These are phyloP conservation scores for Trichoderma sp. DNA, from an alignment of 2,329 filamentous ascomycete species.

Conservation along the genomic window DNA sequence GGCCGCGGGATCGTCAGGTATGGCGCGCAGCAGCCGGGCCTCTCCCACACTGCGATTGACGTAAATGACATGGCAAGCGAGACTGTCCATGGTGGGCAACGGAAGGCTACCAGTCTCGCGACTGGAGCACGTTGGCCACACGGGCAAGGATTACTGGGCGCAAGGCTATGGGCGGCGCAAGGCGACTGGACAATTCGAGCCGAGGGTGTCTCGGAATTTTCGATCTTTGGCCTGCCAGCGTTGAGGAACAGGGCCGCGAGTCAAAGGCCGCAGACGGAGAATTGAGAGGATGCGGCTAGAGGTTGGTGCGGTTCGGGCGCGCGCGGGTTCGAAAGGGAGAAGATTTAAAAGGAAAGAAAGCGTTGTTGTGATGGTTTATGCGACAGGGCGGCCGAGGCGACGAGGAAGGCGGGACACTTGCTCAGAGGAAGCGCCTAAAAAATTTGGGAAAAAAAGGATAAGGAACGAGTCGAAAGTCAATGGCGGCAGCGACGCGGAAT, in stretches of 20 bases:
- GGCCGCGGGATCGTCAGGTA: constrained; percentile 21
- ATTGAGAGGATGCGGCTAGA: background rate
- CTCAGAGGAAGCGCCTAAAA: background rate
- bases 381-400: constrained; percentile 18
- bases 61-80: constrained; percentile 58
- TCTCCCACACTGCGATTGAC: constrained; percentile 53
- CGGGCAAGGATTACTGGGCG: constrained; percentile 26
- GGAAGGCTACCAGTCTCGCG: constrained; percentile 58
- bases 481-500: constrained; percentile 7
- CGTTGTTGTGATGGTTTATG: constrained; percentile 9
- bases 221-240: background rate
- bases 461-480: constrained; percentile 18
- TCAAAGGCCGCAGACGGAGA: background rate
- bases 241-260: background rate
- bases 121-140: constrained; percentile 57
- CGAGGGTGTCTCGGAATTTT: background rate
- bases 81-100: constrained; percentile 55
- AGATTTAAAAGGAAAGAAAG: constrained; percentile 6
- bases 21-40: constrained; percentile 42
- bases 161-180: constrained; percentile 13
- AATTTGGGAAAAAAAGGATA: background rate
- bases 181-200: constrained; percentile 10
- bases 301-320: background rate
- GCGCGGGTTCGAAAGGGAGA: constrained; percentile 5
- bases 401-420: constrained; percentile 7